phyloP scores from a whole-genome alignment of 192 early-diverging fungal species.

The Linnemannia elongata region DNA sequence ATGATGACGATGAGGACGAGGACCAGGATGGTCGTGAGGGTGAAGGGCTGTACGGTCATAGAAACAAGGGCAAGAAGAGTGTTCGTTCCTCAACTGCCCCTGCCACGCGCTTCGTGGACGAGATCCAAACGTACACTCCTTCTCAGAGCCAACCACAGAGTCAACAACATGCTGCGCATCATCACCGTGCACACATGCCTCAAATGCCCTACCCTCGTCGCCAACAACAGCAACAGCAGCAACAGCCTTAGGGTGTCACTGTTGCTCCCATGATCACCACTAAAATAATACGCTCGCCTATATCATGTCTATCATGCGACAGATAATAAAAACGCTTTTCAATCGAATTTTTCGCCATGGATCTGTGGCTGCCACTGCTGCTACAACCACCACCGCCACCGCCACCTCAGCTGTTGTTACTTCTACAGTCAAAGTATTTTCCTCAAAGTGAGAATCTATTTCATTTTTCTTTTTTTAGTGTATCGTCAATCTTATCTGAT shows the following conservation, averaged over 20 bases:
- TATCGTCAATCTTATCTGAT: no score
- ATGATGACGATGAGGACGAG: slow-evolving; percentile 6
- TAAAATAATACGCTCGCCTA: no score
- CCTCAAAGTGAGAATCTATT: no score
- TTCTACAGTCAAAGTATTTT: no score
- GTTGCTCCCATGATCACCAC: no score
- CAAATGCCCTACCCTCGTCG: background rate
- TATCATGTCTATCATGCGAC: no score
- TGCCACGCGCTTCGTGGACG: background rate
- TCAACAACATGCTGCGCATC: background rate
- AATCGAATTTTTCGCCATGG: no score
- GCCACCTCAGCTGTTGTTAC: no score
- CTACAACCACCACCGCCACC: no score
- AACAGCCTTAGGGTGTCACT: background rate
- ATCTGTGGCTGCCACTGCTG: no score
- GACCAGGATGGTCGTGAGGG: background rate
- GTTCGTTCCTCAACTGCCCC: background rate
- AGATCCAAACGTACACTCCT: background rate
- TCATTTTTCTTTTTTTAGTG: no score
- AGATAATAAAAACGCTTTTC: no score
- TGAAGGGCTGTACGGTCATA: background rate
- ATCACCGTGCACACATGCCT: background rate
- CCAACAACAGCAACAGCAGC: background rate
- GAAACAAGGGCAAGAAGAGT: background rate
- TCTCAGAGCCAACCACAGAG: background rate